Evolutionary conservation across 2,329 filamentous ascomycete species (phyloP), one percentile per base, ranked within the genome.

Genomic region (Uncinocarpus reesii): DNA sequence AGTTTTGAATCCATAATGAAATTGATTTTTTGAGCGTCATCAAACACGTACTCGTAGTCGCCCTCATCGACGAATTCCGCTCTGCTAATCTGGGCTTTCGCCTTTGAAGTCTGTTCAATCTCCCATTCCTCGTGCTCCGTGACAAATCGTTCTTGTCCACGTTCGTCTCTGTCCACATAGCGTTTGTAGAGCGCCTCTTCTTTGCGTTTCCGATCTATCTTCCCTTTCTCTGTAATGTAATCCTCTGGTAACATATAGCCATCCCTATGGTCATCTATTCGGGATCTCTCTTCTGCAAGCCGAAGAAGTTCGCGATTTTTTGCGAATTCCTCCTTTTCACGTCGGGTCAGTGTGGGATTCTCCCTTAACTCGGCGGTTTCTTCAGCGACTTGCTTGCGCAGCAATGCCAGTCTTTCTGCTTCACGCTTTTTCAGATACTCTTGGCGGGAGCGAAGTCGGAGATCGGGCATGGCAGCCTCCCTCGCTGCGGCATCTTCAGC

Each of bases 101-200:
- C 89, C 64, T 93, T 93, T 49, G 81, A 76, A 0, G 84, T 78
- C 67, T 96, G 90, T 62, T 96, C 90, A 50, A 80, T 73, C 63
- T 98, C 92, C 90, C 90, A 98, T 60, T 95, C 86, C 53, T 98
- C 89, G 54, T 95, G 85, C 63, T 98, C 92, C 0, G 88, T 95
- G 50, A 95, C 79, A 57, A 87, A 93, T 58, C 83, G 83, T 63
- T 95, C 90, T 55, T 92, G 82, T 3, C 89, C 89, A 57, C 83
- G 83, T 58, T 93, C 86, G 57, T 94, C 88, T 52, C 79, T 78
- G 53, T 95, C 89, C 2, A 95, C 82, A 57, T 95, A 90, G 43
- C 89, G 80, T 63, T 87, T 89, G 68, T 94, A 95, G 8, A 98
- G 74, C 0, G 86, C 86, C 20, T 93, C 86, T 54, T 92, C 80